Evolutionary conservation across 2,329 filamentous ascomycete genomes (phyloP).

Genomic region (Eurotiales sp.): DNA sequence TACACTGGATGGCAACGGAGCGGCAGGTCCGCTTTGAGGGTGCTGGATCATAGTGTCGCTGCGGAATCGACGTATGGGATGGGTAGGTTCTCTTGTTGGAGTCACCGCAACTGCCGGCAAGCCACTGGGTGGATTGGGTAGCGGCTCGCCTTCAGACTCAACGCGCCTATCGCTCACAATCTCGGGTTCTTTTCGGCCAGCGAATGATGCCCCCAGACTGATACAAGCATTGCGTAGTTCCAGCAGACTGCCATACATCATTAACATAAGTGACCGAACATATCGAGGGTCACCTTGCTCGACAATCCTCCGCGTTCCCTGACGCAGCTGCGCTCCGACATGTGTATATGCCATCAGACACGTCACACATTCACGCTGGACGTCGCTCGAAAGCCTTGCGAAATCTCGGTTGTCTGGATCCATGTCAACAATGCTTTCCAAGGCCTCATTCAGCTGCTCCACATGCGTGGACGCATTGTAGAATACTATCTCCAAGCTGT

Average conservation of each 20-base stretch:
- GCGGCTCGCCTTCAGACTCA: constrained; percentile 19
- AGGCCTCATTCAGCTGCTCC: constrained; percentile 53
- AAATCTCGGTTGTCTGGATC: constrained; percentile 50
- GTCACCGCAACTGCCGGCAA: constrained; percentile 33
- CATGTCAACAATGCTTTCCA: constrained; percentile 48
- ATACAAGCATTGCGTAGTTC: constrained; percentile 59
- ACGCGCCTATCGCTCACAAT: constrained; percentile 15
- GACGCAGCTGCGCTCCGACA: constrained; percentile 47
- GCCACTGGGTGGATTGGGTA: constrained; percentile 25
- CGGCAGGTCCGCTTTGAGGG: constrained; percentile 25
- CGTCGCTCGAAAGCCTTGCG: constrained; percentile 35
- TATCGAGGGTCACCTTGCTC: constrained; percentile 54
- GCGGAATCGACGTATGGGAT: constrained; percentile 43
- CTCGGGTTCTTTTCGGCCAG: constrained; percentile 24
- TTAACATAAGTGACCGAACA: constrained; percentile 56
- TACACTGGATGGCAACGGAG: constrained; percentile 15
- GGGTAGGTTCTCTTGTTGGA: constrained; percentile 46
- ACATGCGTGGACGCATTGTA: constrained; percentile 55
- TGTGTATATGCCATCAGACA: constrained; percentile 50
- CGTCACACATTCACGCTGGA: constrained; percentile 46
- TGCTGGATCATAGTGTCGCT: constrained; percentile 52
- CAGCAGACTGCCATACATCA: constrained; percentile 55
- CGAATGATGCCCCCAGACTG: constrained; percentile 45
- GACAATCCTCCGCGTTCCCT: constrained; percentile 50
- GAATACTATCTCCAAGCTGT: constrained; percentile 54